These are phyloP conservation scores for Ustilago trichophora DNA, from an alignment of 1,284 basidiomycete species.

Conservation along the genomic window DNA sequence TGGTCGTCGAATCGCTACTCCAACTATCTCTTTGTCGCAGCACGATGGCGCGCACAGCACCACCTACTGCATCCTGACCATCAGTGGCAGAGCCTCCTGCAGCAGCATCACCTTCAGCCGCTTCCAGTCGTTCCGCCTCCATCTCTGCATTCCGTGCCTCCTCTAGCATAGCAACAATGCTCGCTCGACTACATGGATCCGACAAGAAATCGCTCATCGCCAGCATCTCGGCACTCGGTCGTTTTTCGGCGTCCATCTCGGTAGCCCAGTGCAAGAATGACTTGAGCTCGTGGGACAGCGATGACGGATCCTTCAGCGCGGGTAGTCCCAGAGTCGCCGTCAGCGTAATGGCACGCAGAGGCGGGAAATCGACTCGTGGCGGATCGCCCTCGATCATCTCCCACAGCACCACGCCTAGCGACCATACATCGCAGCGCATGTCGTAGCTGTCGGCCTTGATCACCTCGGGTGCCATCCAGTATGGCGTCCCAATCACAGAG, in stretches of 20 bases:
- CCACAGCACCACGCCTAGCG: slow-evolving; percentile 54
- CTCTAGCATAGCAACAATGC: slow-evolving; percentile 36
- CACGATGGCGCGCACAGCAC: neutral
- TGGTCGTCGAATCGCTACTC: slow-evolving; percentile 50
- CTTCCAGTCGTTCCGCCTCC: slow-evolving; percentile 16
- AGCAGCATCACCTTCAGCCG: neutral
- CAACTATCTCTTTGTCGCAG: slow-evolving; percentile 31
- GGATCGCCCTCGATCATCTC: slow-evolving; percentile 60
- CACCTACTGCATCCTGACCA: neutral
- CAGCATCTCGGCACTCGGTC: slow-evolving; percentile 53
- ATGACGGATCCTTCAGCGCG: slow-evolving; percentile 23
- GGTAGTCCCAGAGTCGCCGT: slow-evolving; percentile 56
- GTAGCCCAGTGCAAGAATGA: slow-evolving; percentile 56
- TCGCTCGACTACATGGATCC: slow-evolving; percentile 36
- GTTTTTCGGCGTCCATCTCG: slow-evolving; percentile 52
- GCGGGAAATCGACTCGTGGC: slow-evolving; percentile 57
- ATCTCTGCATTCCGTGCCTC: slow-evolving; percentile 30
- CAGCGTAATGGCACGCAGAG: slow-evolving; percentile 54
- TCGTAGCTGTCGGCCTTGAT: slow-evolving; percentile 52
- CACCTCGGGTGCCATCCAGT: too few relatives aligned
- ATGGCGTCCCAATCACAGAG: slow-evolving; percentile 53
- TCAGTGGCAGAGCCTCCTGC: neutral
- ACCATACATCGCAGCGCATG: slow-evolving; percentile 54
- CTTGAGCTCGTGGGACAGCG: slow-evolving; percentile 48
- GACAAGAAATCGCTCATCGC: slow-evolving; percentile 48